Base-by-base conservation (phyloP, 805 yeast genomes). In the Metschnikowia shivogae region DNA sequence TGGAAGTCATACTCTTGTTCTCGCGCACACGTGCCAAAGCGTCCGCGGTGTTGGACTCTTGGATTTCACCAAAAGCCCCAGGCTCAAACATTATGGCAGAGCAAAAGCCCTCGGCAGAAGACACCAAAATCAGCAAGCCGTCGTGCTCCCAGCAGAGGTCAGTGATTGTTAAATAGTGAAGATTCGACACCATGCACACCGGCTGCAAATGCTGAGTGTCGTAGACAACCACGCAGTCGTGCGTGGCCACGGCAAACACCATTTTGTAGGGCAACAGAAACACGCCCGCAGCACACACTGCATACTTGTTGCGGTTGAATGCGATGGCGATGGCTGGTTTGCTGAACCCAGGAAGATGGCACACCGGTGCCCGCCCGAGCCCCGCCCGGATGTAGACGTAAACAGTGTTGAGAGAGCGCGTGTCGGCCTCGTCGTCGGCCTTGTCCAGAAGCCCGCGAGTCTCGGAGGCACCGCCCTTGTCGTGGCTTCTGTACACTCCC, bases 91-190 rank as follows among this genome's bases (percentile, higher is more conserved):
- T 63, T 1, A 90, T 62, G 36, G 76, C 75, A 1, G 96, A 84
- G 52, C 97, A 85, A 61, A 89, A 92, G 14, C 98, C 98, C 62
- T 93, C 99, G 0, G 95, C 86, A 0, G 97, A 86, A 6, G 95
- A 81, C 20, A 86, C 72, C 54, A 92, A 70, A 13, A 93, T 63
- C 11, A 77, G 67, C 12, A 65, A 63, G 0, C 98, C 99, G 62
- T 87, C 89, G 4, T 67, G 64, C 19, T 86, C 76, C 99, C 99
- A 93, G 7, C 84, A 67, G 39, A 92, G 58, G 61, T 93, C 99
- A 0, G 99, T 90, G 29, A 93, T 74, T 1, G 93, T 80, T 2
- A 95, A 82, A 58, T 90, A 90, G 60, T 93, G 99, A 41, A 93
- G 70, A 56, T 89, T 89, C 0, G 86, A 76, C 3, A 84, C 84